Evolutionary conservation across 2,329 filamentous ascomycete genomes (phyloP).

Genomic region (Trichocomaceae sp.): DNA sequence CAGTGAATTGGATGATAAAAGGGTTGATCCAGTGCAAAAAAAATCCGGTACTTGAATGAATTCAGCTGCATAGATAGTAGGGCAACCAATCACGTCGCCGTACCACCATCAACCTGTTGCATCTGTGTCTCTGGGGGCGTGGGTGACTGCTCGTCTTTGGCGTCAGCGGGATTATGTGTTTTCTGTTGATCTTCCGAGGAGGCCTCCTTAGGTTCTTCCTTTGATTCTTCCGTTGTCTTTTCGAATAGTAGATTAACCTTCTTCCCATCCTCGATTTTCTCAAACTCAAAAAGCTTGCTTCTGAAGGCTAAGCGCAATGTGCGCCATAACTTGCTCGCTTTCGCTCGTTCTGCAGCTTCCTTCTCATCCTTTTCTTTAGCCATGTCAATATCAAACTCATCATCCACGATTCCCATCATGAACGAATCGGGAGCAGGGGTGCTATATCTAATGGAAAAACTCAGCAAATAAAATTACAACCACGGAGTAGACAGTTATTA

Average conservation of each 20-base stretch:
- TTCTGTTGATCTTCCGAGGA: constrained; percentile 21
- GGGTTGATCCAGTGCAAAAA: neutral
- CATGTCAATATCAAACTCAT: constrained; percentile 82
- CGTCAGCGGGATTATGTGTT: neutral
- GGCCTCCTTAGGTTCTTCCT: constrained; percentile 19
- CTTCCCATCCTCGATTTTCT: constrained; percentile 78
- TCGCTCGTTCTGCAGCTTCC: constrained; percentile 57
- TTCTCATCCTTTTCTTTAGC: constrained; percentile 59
- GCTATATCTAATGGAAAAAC: constrained; percentile 48
- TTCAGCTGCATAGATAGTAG: neutral
- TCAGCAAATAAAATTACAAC: constrained; percentile 14
- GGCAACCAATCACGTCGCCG: neutral
- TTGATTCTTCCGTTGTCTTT: constrained; percentile 17
- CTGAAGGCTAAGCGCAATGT: constrained; percentile 73
- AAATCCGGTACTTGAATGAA: neutral
- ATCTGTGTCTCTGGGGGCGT: neutral
- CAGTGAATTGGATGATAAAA: neutral
- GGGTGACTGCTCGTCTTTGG: constrained; percentile 2
- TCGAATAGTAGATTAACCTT: constrained; percentile 53
- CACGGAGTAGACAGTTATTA: constrained; percentile 23
- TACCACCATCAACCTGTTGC: neutral
- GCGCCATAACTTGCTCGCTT: constrained; percentile 86
- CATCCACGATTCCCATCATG: constrained; percentile 65
- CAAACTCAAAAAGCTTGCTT: constrained; percentile 68
- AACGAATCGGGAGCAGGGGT: constrained; percentile 66